phyloP scores from a whole-genome alignment of 2,329 filamentous ascomycete species.

The Stromatinia cepivora region DNA sequence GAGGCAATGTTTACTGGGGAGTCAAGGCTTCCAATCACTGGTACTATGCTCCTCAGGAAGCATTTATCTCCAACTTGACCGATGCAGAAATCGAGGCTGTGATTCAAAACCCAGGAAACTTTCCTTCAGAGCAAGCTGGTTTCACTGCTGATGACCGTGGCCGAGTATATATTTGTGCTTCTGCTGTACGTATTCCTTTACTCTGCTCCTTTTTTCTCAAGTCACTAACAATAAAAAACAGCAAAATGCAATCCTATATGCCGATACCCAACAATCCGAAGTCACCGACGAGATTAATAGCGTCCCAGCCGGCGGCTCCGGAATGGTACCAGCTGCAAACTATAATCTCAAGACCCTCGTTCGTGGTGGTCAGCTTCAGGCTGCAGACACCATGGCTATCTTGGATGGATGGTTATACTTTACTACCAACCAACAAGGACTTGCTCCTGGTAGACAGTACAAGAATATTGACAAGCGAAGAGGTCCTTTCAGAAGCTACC shows the following conservation, averaged over 20 bases:
- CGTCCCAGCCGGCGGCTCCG: background rate
- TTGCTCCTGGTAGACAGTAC: conserved; percentile 13
- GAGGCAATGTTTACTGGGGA: conserved; percentile 2
- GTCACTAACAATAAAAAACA: background rate
- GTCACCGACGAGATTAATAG: conserved; percentile 9
- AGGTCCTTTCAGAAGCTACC: conserved; percentile 7
- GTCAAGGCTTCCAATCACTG: conserved; percentile 11
- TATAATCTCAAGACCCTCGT: conserved; percentile 4
- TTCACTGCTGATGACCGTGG: conserved; percentile 8
- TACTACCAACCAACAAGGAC: conserved; percentile 11
- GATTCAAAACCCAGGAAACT: conserved; percentile 8
- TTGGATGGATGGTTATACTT: conserved; percentile 15
- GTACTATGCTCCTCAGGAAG: conserved; percentile 8
- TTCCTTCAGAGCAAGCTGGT: conserved; percentile 4
- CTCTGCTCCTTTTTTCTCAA: too few species aligned
- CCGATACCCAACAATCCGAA: conserved; percentile 3
- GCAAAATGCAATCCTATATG: conserved; percentile 13
- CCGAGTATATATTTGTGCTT: conserved; percentile 13
- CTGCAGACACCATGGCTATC: conserved; percentile 13
- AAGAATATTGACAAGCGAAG: conserved; percentile 10
- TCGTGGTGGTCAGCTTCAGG: background rate
- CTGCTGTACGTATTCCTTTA: background rate
- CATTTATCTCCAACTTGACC: conserved; percentile 7
- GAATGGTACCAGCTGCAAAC: background rate
- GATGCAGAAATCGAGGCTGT: conserved; percentile 3